phyloP scores from a whole-genome alignment of 164 flowering plant genomes.

The Annona squamosa region DNA sequence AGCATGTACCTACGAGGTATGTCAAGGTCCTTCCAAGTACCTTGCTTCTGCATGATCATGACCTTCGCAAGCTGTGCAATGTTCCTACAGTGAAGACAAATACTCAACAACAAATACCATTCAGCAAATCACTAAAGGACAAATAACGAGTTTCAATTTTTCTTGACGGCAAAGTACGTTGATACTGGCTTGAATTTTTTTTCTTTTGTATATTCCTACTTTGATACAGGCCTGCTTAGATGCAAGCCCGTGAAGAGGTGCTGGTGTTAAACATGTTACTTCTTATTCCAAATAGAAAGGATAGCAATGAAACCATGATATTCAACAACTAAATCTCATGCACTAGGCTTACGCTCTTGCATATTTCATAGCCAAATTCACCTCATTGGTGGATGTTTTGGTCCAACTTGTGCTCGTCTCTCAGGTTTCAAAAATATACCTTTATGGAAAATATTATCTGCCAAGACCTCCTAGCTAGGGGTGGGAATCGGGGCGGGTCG shows the following conservation, averaged over 20 bases:
- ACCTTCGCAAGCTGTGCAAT: conserved; percentile 51
- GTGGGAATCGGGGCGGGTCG: no score
- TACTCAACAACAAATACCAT: background rate
- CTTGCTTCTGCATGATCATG: conserved; percentile 48
- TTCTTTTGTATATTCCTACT: background rate
- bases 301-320: background rate
- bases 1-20: conserved; percentile 46
- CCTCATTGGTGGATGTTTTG: background rate
- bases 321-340: background rate
- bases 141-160: background rate
- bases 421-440: background rate
- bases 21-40: conserved; percentile 57
- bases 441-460: background rate
- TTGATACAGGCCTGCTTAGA: background rate
- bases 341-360: no score
- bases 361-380: background rate
- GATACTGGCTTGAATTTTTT: no score
- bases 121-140: background rate
- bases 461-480: background rate
- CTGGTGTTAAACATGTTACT: no score
- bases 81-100: conserved; percentile 29
- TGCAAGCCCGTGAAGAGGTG: background rate
- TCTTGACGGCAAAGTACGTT: background rate
- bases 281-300: background rate
- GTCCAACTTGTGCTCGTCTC: background rate